Percentiles rank a stretch among this genome's conserved stretches.
phyloP scores from a whole-genome alignment of 345 rosid species.

The Pelargonium nanum region DNA sequence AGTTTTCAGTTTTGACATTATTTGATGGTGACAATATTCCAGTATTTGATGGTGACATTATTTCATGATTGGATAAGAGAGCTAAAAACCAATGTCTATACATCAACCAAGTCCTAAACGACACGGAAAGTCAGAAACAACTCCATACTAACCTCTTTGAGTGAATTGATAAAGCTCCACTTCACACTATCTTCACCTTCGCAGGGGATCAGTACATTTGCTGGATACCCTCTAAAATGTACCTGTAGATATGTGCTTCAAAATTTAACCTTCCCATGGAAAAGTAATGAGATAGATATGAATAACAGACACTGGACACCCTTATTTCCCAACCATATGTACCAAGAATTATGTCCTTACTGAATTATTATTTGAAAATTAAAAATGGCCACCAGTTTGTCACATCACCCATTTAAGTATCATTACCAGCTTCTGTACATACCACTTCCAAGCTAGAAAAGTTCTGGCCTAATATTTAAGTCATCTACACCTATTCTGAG shows the following conservation, averaged over 20 bases:
- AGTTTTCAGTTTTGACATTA: background rate
- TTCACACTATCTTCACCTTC: slow-evolving; percentile 90
- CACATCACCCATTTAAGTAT: background rate
- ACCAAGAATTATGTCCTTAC: background rate
- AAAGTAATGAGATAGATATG: background rate
- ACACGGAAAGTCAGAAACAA: slow-evolving; percentile 1
- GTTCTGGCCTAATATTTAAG: background rate
- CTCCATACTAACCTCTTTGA: slow-evolving; percentile 64
- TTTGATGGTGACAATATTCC: background rate
- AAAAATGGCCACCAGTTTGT: background rate
- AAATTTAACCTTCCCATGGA: background rate
- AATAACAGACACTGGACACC: background rate
- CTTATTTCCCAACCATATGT: background rate
- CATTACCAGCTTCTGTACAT: too few relatives aligned
- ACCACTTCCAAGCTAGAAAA: background rate
- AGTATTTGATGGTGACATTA: background rate
- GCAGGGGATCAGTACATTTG: slow-evolving; percentile 59
- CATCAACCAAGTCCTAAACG: background rate
- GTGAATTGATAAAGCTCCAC: slow-evolving; percentile 86
- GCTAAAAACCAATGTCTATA: background rate
- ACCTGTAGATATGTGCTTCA: slow-evolving; percentile 34
- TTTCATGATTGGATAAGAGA: slow-evolving; percentile 4
- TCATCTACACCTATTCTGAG: background rate
- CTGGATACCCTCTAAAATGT: slow-evolving; percentile 92
- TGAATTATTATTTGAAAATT: background rate